Evolutionary conservation across 2,329 filamentous ascomycete species (phyloP), one percentile per base, ranked within the genome.

Genomic region (Aspergillus brunneoviolaceus): DNA sequence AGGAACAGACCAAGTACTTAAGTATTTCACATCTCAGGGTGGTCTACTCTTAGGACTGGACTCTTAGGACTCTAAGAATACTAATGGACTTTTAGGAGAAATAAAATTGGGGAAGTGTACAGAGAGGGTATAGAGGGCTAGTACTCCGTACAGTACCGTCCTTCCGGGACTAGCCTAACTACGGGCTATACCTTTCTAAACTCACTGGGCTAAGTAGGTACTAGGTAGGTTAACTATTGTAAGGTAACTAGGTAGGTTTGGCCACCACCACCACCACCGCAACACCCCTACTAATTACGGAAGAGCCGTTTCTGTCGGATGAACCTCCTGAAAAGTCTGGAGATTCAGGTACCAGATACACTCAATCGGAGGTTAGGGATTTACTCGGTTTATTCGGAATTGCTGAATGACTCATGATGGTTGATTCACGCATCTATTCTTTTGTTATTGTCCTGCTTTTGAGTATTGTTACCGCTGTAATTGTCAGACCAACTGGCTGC

Each of bases 1-100:
- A 48, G 53, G 53, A 48, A 55, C 53, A 23, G 42, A 42, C 53
- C 42, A 55, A 49, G 53, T 55, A 55, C 42, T 55, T 55, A 55
- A 55, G 53, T 55, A 55, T 45, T 45, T 55, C n/a, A 25, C 29
- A 45, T 29, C 39, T 31, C 42, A 55, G 52, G n/a, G 45, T 33
- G 47, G 33, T 53, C 14, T 25, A 33, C 51, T 45, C 7, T 31
- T 29, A 42, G 21, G 51, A 45, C n/a, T 39, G 21, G 51, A 45
- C n/a, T 39, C 21, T 29, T n/a, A 35, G 11, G 33, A 35, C 33
- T 35, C 33, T 35, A 35, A 35, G 33, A 45, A 45, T 16, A 16
- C 33, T 35, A 35, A 35, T 35, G 33, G 39, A 45, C 16, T 19
- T 29, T 29, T 45, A 45, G 39, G 39, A 45, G 39, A 45, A 45